Evolutionary conservation across 768 basidiomycete species (phyloP).

Genomic region (Leccinellum albellum): DNA sequence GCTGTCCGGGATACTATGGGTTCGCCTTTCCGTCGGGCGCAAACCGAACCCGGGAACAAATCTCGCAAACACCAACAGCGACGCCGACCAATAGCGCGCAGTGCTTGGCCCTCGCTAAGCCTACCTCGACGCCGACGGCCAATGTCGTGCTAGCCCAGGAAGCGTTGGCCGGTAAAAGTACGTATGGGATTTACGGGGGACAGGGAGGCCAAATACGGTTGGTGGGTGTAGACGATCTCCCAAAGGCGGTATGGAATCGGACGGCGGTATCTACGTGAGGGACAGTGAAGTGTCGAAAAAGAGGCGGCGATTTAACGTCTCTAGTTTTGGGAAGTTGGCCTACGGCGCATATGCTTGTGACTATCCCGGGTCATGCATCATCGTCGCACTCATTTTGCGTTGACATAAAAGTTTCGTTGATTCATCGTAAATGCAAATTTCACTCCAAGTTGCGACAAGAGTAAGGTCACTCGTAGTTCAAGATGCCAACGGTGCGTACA

Average conservation of each 20-base stretch:
- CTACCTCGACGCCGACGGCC: conserved; percentile 28
- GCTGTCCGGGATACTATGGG: conserved; percentile 31
- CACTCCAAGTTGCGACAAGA: too few relatives aligned
- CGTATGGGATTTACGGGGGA: conserved; percentile 15
- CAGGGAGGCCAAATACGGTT: conserved; percentile 7
- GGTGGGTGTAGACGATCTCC: conserved; percentile 15
- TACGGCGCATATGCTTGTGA: background rate
- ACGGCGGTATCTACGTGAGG: conserved; percentile 8
- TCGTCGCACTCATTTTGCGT: background rate
- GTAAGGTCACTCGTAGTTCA: too few relatives aligned
- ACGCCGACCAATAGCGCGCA: conserved; percentile 26
- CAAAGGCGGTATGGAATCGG: conserved; percentile 20
- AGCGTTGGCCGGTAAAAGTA: background rate
- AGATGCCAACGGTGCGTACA: too few relatives aligned
- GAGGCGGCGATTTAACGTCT: background rate
- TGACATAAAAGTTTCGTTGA: background rate
- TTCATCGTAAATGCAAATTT: background rate
- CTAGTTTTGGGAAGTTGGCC: background rate
- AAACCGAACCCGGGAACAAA: conserved; percentile 25
- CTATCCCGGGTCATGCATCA: background rate
- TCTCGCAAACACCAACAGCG: conserved; percentile 26
- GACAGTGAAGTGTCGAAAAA: background rate
- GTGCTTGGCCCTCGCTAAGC: conserved; percentile 22
- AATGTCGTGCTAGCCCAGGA: conserved; percentile 16
- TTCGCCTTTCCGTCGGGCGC: conserved; percentile 29